Percentiles rank a stretch among this genome's conserved stretches.
phyloP scores from a whole-genome alignment of 768 basidiomycete genomes.

The Boletellus ananiceps region DNA sequence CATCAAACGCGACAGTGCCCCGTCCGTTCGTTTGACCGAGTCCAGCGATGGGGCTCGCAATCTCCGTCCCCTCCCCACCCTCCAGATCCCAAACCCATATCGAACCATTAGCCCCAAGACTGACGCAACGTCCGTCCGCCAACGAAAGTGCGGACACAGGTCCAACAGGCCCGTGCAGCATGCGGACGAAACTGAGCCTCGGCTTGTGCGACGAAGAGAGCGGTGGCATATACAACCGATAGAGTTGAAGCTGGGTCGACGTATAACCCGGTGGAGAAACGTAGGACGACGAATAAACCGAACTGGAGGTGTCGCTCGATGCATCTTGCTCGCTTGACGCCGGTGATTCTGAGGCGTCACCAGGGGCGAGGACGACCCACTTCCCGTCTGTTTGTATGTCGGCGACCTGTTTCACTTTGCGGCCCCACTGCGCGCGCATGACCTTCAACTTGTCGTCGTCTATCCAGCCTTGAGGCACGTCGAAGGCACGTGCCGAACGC shows the following conservation, averaged over 20 bases:
- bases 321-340: slow-evolving; percentile 9
- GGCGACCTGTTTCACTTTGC: slow-evolving; percentile 66
- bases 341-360: slow-evolving; percentile 29
- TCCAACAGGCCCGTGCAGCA: slow-evolving; percentile 63
- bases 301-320: slow-evolving; percentile 19
- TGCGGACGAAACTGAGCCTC: slow-evolving; percentile 68
- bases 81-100: slow-evolving; percentile 90
- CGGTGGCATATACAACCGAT: slow-evolving; percentile 64
- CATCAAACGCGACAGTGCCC: slow-evolving; percentile 65
- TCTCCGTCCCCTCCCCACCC: slow-evolving; percentile 38
- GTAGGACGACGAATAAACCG: slow-evolving; percentile 20
- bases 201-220: slow-evolving; percentile 48
- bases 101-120: slow-evolving; percentile 63
- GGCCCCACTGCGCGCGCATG: slow-evolving; percentile 74
- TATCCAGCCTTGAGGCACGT: slow-evolving; percentile 69
- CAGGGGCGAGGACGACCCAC: slow-evolving; percentile 76
- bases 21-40: slow-evolving; percentile 22
- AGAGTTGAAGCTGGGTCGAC: slow-evolving; percentile 62
- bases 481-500: slow-evolving; percentile 64
- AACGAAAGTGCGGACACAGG: slow-evolving; percentile 64
- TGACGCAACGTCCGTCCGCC: slow-evolving; percentile 80
- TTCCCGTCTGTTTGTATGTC: slow-evolving; percentile 81
- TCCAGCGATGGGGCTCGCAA: slow-evolving; percentile 32
- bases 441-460: slow-evolving; percentile 56
- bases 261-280: slow-evolving; percentile 40